Conservation (phyloP, 768 basidiomycete genomes). For the Boletus rubropictus region DNA sequence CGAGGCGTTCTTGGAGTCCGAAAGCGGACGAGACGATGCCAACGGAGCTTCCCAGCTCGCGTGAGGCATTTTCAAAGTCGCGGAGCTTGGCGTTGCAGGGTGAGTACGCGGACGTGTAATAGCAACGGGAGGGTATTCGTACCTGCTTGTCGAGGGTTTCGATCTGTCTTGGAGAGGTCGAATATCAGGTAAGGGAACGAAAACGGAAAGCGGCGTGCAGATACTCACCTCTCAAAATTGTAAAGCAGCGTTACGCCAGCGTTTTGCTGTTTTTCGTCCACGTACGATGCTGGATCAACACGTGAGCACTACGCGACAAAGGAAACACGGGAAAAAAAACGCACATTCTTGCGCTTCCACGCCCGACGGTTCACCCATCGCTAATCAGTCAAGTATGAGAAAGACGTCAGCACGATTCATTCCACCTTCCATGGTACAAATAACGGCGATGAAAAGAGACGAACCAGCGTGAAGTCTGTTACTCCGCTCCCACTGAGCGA, state of each 20-base stretch:
- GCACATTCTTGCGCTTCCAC: conserved; percentile 38
- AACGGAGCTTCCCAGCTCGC: conserved; percentile 50
- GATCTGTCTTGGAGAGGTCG: conserved; percentile 32
- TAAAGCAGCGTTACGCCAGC: conserved; percentile 41
- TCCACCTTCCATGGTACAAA: background rate
- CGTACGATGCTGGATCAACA: conserved; percentile 28
- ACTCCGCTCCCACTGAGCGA: conserved; percentile 39
- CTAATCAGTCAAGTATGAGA: conserved; percentile 7
- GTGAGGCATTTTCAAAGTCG: conserved; percentile 49
- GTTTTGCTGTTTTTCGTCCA: conserved; percentile 45
- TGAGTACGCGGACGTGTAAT: background rate
- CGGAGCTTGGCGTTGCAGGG: conserved; percentile 33
- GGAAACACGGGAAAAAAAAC: background rate
- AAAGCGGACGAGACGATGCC: conserved; percentile 50
- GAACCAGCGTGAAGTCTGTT: conserved; percentile 28
- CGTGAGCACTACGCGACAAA: background rate
- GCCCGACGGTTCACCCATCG: conserved; percentile 26
- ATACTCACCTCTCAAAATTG: conserved; percentile 39
- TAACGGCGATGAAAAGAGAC: conserved; percentile 5
- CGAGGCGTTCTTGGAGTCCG: conserved; percentile 43
- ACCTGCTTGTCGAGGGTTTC: conserved; percentile 44
- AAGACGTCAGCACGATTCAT: background rate
- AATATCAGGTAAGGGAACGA: background rate
- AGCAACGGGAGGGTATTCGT: conserved; percentile 8
- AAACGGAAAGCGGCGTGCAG: background rate